Evolutionary conservation across 2,329 filamentous ascomycete species (phyloP).

Genomic region (Orbilia javanica): DNA sequence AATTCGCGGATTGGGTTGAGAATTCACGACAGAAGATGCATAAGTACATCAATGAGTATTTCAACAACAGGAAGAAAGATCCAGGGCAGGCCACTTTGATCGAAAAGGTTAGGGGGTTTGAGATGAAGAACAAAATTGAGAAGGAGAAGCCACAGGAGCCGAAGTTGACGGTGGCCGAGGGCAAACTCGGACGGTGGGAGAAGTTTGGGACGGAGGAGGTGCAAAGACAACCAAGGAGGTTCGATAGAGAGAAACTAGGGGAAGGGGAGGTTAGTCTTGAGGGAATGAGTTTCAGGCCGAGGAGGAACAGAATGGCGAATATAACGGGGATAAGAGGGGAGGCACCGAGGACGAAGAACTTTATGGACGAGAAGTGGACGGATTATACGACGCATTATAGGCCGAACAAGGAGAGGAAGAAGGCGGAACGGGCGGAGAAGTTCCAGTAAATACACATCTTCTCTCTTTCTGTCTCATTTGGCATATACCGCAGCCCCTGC

Average conservation of each 20-base stretch:
- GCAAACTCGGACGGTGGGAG: slow-evolving; percentile 21
- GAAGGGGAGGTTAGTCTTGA: slow-evolving; percentile 40
- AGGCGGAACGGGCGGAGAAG: not conserved
- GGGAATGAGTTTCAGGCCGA: slow-evolving; percentile 23
- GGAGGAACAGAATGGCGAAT: slow-evolving; percentile 28
- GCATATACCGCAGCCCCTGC: not conserved
- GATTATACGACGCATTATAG: slow-evolving; percentile 46
- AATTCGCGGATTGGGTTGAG: slow-evolving; percentile 46
- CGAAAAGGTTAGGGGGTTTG: not conserved
- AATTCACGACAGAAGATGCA: slow-evolving; percentile 43
- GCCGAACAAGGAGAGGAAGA: slow-evolving; percentile 37
- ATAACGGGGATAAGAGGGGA: not conserved
- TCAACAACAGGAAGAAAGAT: slow-evolving; percentile 20
- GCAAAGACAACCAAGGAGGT: not conserved
- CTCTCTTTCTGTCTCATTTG: not conserved
- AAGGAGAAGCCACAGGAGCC: slow-evolving; percentile 21
- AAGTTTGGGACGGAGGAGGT: slow-evolving; percentile 37
- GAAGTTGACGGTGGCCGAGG: slow-evolving; percentile 24
- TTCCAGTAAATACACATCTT: slow-evolving; percentile 17
- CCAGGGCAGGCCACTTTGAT: not conserved
- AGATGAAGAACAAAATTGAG: slow-evolving; percentile 2
- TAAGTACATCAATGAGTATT: slow-evolving; percentile 50
- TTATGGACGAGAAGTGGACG: slow-evolving; percentile 42
- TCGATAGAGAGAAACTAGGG: slow-evolving; percentile 9
- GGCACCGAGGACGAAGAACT: slow-evolving; percentile 14